These are phyloP conservation scores for Wickerhamomyces sydowiorum DNA, from an alignment of 805 yeast genomes.

Conservation along the genomic window DNA sequence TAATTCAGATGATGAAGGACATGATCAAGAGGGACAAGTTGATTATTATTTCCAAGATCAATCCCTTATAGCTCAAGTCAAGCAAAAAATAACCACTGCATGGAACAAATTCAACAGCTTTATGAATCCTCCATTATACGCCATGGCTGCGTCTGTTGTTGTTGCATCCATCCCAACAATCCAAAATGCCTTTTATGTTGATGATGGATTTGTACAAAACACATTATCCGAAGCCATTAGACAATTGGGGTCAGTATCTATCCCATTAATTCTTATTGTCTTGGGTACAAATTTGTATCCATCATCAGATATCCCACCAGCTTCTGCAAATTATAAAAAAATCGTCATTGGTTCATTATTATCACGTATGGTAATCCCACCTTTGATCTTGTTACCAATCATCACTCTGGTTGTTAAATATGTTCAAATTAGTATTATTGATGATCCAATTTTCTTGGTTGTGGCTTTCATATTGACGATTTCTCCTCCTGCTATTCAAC, in stretches of 20 bases:
- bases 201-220: conserved; percentile 56
- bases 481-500: conserved; percentile 80
- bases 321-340: conserved; percentile 54
- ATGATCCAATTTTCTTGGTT: conserved; percentile 75
- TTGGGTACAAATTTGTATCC: conserved; percentile 78
- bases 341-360: conserved; percentile 64
- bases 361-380: conserved; percentile 76
- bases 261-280: conserved; percentile 70
- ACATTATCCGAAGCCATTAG: conserved; percentile 59
- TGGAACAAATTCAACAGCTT: conserved; percentile 28
- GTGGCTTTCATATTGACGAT: conserved; percentile 72
- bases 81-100: neutral
- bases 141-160: conserved; percentile 63
- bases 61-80: too few relatives aligned
- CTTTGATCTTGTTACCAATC: conserved; percentile 59
- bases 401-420: conserved; percentile 61
- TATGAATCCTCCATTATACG: conserved; percentile 82
- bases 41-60: too few relatives aligned
- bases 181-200: conserved; percentile 51
- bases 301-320: conserved; percentile 58
- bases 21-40: neutral
- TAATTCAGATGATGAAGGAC: neutral
- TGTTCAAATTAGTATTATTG: conserved; percentile 60
- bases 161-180: conserved; percentile 63
- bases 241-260: conserved; percentile 69